Evolutionary conservation across 2,329 filamentous ascomycete species (phyloP).

Genomic region (Ophiostoma sp.): DNA sequence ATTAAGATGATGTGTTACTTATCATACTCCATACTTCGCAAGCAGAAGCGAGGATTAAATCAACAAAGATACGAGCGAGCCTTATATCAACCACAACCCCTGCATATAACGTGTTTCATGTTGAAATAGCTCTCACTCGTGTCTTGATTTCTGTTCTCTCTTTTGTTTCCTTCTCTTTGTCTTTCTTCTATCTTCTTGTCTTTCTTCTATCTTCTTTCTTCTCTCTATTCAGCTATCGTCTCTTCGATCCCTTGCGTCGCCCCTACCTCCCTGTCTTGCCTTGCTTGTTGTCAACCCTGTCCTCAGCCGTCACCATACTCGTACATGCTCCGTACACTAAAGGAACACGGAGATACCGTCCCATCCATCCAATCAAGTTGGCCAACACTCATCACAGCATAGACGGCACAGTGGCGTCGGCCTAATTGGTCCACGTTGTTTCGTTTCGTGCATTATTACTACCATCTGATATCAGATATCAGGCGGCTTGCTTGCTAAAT

Average conservation of each 20-base stretch:
- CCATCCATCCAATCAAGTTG: background rate
- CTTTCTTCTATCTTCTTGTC: background rate
- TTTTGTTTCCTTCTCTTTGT: background rate
- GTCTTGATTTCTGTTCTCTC: too few relatives aligned
- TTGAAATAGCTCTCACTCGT: background rate
- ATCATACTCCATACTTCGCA: too few relatives aligned
- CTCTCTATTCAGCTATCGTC: background rate
- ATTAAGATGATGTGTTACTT: too few relatives aligned
- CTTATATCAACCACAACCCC: background rate
- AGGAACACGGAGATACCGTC: background rate
- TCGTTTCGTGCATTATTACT: conserved; percentile 6
- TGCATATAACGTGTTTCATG: conserved; percentile 8
- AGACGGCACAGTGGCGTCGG: background rate
- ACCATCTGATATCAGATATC: background rate
- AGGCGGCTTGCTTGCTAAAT: too few relatives aligned
- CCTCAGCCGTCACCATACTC: background rate
- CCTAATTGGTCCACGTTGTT: conserved; percentile 11
- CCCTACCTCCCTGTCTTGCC: background rate
- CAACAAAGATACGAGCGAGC: background rate
- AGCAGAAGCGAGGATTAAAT: too few relatives aligned
- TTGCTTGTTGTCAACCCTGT: background rate
- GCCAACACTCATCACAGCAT: background rate
- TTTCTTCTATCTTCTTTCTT: background rate
- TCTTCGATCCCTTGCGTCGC: background rate
- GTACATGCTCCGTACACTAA: background rate